Evolutionary conservation across 345 rosid species (phyloP).

Genomic region (Triadica sebifera): DNA sequence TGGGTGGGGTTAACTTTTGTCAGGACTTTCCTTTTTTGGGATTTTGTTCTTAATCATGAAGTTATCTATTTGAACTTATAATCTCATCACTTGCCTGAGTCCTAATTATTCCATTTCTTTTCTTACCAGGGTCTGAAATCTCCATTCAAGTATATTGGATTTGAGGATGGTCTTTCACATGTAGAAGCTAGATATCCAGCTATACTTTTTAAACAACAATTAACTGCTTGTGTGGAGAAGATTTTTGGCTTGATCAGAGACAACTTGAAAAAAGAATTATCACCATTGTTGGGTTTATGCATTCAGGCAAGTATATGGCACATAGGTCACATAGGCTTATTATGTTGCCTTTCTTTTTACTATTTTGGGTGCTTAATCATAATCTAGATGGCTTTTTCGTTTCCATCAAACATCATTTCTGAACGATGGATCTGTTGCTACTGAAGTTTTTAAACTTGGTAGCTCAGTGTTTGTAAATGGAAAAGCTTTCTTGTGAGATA

Average conservation of each 20-base stretch:
- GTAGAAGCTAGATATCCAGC: slow-evolving; percentile 98
- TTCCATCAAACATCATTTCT: background rate
- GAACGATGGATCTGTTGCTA: background rate
- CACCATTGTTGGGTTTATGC: slow-evolving; percentile 74
- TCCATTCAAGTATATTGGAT: slow-evolving; percentile 67
- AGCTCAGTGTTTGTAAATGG: background rate
- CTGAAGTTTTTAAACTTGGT: background rate
- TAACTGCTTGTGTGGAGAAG: slow-evolving; percentile 97
- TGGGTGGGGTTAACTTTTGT: background rate
- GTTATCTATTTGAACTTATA: background rate
- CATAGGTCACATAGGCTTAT: background rate
- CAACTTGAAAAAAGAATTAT: slow-evolving; percentile 86
- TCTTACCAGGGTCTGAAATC: slow-evolving; percentile 69
- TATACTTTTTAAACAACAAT: slow-evolving; percentile 84
- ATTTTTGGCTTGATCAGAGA: slow-evolving; percentile 96
- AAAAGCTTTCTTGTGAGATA: background rate
- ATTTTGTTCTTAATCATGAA: background rate
- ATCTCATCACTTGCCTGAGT: slow-evolving; percentile 1
- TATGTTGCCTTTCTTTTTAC: background rate
- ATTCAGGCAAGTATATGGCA: slow-evolving; percentile 63
- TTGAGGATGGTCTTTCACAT: slow-evolving; percentile 71
- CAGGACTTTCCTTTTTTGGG: background rate
- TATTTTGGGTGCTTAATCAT: background rate
- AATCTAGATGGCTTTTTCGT: background rate
- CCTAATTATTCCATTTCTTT: slow-evolving; percentile 22